These are phyloP conservation scores for Arthroderma sp. DNA, from an alignment of 2,329 filamentous ascomycete species.

Conservation along the genomic window DNA sequence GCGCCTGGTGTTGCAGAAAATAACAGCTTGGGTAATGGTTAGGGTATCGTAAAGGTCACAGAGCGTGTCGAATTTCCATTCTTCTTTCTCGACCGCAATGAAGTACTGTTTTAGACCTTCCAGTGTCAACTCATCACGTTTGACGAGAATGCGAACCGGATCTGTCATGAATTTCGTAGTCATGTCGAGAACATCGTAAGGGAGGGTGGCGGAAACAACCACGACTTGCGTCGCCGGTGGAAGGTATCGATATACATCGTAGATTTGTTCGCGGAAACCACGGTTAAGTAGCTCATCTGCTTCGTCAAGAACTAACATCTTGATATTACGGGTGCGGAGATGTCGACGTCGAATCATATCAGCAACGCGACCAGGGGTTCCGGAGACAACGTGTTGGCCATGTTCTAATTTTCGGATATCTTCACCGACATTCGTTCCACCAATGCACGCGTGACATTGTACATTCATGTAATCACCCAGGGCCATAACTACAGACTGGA, in stretches of 20 bases:
- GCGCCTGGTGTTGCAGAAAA: slow-evolving; percentile 99
- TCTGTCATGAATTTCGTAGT: slow-evolving; percentile 99
- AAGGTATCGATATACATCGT: slow-evolving; percentile 98
- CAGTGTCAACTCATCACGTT: slow-evolving; percentile 98
- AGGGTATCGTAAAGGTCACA: slow-evolving; percentile 98
- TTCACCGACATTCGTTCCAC: slow-evolving; percentile 93
- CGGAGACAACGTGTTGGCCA: slow-evolving; percentile 92
- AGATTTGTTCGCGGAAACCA: slow-evolving; percentile 99
- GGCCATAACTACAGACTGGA: slow-evolving; percentile 97
- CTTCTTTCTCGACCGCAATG: slow-evolving; percentile 99
- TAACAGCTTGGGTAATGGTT: slow-evolving; percentile 98
- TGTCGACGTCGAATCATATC: slow-evolving; percentile 99
- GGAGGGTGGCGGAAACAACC: slow-evolving; percentile 95
- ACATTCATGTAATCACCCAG: slow-evolving; percentile 99
- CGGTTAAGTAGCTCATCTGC: slow-evolving; percentile 65
- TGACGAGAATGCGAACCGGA: slow-evolving; percentile 96
- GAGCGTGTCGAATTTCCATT: slow-evolving; percentile 99
- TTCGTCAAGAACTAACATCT: slow-evolving; percentile 99
- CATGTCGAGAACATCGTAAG: slow-evolving; percentile 96
- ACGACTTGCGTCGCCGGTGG: slow-evolving; percentile 98
- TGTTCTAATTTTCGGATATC: slow-evolving; percentile 97
- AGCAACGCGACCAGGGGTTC: slow-evolving; percentile 94
- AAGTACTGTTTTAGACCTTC: slow-evolving; percentile 99
- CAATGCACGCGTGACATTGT: slow-evolving; percentile 98
- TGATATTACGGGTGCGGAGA: slow-evolving; percentile 94